phyloP scores from a whole-genome alignment of 345 rosid genomes.

The Luvunga scandens region DNA sequence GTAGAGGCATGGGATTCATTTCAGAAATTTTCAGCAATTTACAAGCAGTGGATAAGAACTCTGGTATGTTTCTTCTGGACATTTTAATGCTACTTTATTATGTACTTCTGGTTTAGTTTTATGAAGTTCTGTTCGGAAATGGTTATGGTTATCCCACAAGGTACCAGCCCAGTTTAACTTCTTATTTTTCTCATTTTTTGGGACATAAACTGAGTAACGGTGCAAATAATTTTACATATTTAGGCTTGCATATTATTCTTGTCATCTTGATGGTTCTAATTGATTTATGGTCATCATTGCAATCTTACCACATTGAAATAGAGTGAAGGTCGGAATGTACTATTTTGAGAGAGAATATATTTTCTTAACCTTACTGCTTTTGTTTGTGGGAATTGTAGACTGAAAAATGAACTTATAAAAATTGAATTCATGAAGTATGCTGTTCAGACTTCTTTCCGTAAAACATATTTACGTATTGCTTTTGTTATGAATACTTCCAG shows the following conservation, averaged over 20 bases:
- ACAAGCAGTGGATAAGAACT: neutral
- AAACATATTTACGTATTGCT: neutral
- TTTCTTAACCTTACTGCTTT: neutral
- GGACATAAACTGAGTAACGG: too few relatives aligned
- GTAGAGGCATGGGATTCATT: neutral
- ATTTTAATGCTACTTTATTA: neutral
- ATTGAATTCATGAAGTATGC: neutral
- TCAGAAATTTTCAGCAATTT: conserved; percentile 1
- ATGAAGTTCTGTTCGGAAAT: neutral
- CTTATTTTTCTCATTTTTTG: neutral
- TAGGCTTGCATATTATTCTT: neutral
- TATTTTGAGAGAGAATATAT: neutral
- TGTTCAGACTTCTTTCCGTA: neutral
- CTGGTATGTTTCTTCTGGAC: neutral
- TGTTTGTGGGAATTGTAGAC: neutral
- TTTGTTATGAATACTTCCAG: neutral
- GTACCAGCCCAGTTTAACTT: neutral
- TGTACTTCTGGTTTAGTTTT: neutral
- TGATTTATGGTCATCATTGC: neutral
- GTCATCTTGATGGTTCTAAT: neutral
- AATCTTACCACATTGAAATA: neutral
- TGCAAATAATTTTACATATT: neutral
- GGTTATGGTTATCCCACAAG: neutral
- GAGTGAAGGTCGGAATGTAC: neutral
- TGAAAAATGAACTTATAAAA: neutral